phyloP scores from a whole-genome alignment of 495 filamentous ascomycete species.

The Penicillium argentinense region DNA sequence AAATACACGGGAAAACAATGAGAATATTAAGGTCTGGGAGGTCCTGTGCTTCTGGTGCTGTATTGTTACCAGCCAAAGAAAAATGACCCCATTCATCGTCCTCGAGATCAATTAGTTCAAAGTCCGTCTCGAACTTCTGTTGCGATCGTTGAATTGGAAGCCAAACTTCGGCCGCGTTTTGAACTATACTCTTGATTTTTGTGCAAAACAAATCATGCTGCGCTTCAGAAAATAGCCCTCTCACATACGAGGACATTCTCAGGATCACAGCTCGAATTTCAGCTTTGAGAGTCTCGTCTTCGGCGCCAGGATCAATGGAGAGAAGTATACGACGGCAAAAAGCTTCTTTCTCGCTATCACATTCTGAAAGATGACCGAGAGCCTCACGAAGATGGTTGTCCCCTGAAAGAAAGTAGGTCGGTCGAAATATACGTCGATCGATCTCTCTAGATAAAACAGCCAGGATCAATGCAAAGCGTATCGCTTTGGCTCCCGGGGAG shows the following conservation, averaged over 20 bases:
- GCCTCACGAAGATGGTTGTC: slow-evolving; percentile 9
- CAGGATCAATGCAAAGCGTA: slow-evolving; percentile 19
- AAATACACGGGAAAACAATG: slow-evolving; percentile 17
- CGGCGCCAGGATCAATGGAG: slow-evolving; percentile 11
- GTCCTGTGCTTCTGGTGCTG: slow-evolving; percentile 1
- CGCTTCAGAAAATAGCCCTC: slow-evolving; percentile 2
- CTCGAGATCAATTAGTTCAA: slow-evolving; percentile 12
- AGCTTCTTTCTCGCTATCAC: slow-evolving; percentile 16
- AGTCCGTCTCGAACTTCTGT: slow-evolving; percentile 15
- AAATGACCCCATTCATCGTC: slow-evolving; percentile 12
- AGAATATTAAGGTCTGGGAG: slow-evolving; percentile 8
- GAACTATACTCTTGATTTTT: slow-evolving; percentile 8
- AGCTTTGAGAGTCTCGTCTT: slow-evolving; percentile 1
- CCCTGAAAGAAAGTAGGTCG: slow-evolving; percentile 10
- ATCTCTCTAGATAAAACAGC: slow-evolving; percentile 20
- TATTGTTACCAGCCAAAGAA: slow-evolving; percentile 5
- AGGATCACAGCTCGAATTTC: slow-evolving; percentile 4
- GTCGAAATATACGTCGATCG: slow-evolving; percentile 14
- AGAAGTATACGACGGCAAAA: slow-evolving; percentile 19
- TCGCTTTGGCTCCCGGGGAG: slow-evolving; percentile 16
- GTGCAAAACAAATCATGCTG: slow-evolving; percentile 13
- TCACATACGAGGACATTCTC: slow-evolving; percentile 8
- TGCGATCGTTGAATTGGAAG: slow-evolving; percentile 10
- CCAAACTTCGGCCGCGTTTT: slow-evolving; percentile 13
- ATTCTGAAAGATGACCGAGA: slow-evolving; percentile 11